Evolutionary conservation across 2,329 filamentous ascomycete genomes (phyloP).

Genomic region (Fusarium aywerte): DNA sequence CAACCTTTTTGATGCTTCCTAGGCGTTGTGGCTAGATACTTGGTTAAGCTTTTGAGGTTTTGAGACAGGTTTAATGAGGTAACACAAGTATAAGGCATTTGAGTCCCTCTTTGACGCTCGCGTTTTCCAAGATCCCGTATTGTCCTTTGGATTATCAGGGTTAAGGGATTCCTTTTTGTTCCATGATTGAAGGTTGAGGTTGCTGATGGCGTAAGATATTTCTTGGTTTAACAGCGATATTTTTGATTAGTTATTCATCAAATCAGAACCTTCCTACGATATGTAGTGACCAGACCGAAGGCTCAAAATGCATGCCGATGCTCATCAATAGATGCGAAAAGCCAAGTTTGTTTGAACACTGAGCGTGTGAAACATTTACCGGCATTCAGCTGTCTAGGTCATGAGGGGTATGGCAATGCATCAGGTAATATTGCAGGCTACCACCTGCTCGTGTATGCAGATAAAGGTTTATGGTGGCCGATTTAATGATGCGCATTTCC

Average conservation of each 20-base stretch:
- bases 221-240: not conserved
- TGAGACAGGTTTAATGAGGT: constrained; percentile 35
- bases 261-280: not conserved
- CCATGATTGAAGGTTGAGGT: not conserved
- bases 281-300: constrained; percentile 36
- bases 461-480: constrained; percentile 35
- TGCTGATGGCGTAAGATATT: constrained; percentile 3
- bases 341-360: constrained; percentile 37
- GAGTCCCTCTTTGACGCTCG: constrained; percentile 6
- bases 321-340: constrained; percentile 40
- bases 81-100: constrained; percentile 18
- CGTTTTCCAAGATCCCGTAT: not conserved
- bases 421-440: constrained; percentile 14
- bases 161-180: not conserved
- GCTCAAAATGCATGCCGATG: constrained; percentile 31
- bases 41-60: constrained; percentile 31
- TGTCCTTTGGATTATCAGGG: not conserved
- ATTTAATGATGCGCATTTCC: constrained; percentile 30
- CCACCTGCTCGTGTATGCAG: constrained; percentile 41
- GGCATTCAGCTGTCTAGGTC: constrained; percentile 39
- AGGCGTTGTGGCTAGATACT: not conserved
- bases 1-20: not conserved
- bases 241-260: not conserved
- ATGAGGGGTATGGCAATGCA: constrained; percentile 32
- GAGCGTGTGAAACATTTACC: constrained; percentile 43